These are phyloP conservation scores for Paspalum notatum DNA, from an alignment of 176 grass and related monocot genomes.

Conservation along the genomic window DNA sequence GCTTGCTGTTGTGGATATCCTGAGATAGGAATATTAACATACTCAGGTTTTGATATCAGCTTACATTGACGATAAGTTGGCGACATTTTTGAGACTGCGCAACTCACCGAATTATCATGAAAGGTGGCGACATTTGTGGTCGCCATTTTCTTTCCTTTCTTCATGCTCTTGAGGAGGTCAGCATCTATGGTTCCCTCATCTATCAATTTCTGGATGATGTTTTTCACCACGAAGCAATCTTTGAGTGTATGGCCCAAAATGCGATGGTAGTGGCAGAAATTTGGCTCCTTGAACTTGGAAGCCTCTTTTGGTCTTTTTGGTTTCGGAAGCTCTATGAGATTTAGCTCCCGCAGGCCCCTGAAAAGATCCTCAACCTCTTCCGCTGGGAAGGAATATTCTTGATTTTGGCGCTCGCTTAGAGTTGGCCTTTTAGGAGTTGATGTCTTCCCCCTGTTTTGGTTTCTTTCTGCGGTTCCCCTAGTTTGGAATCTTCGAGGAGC, in stretches of 20 bases:
- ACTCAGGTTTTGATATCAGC: background rate
- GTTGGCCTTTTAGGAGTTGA: background rate
- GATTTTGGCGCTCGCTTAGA: background rate
- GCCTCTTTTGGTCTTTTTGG: background rate
- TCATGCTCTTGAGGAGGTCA: background rate
- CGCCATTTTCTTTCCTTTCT: background rate
- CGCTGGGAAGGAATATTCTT: background rate
- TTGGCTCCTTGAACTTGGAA: background rate
- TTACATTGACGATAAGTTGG: background rate
- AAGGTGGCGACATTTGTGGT: background rate
- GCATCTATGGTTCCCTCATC: background rate
- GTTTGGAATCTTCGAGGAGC: too few relatives aligned
- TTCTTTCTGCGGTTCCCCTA: too few relatives aligned
- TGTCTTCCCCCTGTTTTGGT: too few relatives aligned
- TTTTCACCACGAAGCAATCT: background rate
- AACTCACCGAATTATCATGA: background rate
- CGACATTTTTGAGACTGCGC: background rate
- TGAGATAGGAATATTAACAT: background rate
- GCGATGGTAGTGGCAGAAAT: background rate
- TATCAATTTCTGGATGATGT: background rate
- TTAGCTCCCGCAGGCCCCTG: background rate
- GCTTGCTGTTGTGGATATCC: background rate
- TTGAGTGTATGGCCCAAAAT: background rate
- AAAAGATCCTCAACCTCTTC: background rate
- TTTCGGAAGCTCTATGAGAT: background rate